phyloP scores from a whole-genome alignment of 2,329 filamentous ascomycete genomes.

The Colletotrichum filicis region DNA sequence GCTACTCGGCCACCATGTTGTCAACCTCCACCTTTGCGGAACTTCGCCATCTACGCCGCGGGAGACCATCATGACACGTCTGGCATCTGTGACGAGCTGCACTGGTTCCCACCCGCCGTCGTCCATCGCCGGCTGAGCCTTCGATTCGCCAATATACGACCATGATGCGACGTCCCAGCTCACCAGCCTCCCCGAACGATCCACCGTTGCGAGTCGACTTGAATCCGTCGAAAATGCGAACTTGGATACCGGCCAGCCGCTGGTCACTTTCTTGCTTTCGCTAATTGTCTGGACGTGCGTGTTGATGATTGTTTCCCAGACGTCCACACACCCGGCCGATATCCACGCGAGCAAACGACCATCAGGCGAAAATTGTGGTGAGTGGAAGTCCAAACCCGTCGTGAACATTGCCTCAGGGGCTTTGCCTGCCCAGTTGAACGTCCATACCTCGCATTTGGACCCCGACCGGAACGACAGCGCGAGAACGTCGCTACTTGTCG shows the following conservation, averaged over 20 bases:
- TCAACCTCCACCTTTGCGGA: constrained; percentile 15
- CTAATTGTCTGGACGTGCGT: constrained; percentile 10
- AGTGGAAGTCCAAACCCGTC: constrained; percentile 9
- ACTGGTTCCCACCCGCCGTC: constrained; percentile 5
- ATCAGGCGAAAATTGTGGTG: constrained; percentile 21
- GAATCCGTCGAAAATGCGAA: constrained; percentile 22
- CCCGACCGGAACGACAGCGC: neutral
- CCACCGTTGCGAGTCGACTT: neutral
- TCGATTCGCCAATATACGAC: constrained; percentile 10
- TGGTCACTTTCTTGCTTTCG: neutral
- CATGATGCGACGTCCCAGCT: constrained; percentile 11
- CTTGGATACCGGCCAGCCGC: neutral
- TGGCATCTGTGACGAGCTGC: constrained; percentile 13
- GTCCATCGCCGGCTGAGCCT: constrained; percentile 11
- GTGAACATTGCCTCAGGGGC: neutral
- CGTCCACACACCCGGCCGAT: constrained; percentile 7
- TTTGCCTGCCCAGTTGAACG: constrained; percentile 1
- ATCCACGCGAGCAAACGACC: constrained; percentile 16
- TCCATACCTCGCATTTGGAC: constrained; percentile 6
- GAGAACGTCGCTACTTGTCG: neutral
- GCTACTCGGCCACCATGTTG: constrained; percentile 27
- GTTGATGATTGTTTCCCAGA: constrained; percentile 26
- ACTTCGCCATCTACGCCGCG: neutral
- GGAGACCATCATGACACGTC: constrained; percentile 15
- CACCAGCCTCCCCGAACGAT: constrained; percentile 8